Evolutionary conservation across 1,284 basidiomycete genomes (phyloP).

Genomic region (Stereum hirsutum): DNA sequence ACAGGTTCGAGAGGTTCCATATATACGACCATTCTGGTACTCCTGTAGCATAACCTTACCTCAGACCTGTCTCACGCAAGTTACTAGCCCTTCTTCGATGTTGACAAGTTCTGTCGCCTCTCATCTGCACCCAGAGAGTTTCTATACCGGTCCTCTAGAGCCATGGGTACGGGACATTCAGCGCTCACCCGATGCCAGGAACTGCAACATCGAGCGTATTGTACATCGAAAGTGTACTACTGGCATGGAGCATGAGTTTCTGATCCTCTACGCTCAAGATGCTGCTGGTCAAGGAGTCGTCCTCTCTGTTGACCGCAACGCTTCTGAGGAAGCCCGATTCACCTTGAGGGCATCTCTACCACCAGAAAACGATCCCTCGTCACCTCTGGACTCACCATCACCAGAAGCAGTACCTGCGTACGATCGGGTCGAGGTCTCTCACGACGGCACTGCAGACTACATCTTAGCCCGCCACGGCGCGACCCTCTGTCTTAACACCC

Average conservation of each 20-base stretch:
- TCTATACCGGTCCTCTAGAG: conserved; percentile 6
- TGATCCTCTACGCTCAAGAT: conserved; percentile 7
- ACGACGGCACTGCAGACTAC: conserved; percentile 8
- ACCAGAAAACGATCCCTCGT: conserved; percentile 1
- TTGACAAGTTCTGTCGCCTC: neutral
- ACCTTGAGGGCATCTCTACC: conserved; percentile 2
- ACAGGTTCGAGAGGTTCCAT: too few species aligned
- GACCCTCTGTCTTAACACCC: conserved; percentile 7
- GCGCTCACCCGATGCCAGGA: neutral
- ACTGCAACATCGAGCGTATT: conserved; percentile 8
- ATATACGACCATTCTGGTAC: too few species aligned
- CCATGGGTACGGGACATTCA: conserved; percentile 9
- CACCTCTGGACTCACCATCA: neutral
- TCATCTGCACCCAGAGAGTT: conserved; percentile 6
- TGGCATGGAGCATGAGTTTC: conserved; percentile 13
- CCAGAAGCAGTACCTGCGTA: conserved; percentile 1
- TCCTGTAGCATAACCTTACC: too few species aligned
- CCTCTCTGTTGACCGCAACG: conserved; percentile 12
- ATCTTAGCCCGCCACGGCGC: conserved; percentile 7
- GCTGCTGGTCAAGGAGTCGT: conserved; percentile 9
- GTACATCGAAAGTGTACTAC: conserved; percentile 10
- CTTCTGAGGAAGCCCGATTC: neutral
- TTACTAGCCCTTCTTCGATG: too few species aligned
- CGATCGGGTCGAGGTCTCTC: conserved; percentile 12
- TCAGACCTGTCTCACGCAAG: too few species aligned